phyloP scores from a whole-genome alignment of 306 rosid genomes.

The Echinosophora koreensis region DNA sequence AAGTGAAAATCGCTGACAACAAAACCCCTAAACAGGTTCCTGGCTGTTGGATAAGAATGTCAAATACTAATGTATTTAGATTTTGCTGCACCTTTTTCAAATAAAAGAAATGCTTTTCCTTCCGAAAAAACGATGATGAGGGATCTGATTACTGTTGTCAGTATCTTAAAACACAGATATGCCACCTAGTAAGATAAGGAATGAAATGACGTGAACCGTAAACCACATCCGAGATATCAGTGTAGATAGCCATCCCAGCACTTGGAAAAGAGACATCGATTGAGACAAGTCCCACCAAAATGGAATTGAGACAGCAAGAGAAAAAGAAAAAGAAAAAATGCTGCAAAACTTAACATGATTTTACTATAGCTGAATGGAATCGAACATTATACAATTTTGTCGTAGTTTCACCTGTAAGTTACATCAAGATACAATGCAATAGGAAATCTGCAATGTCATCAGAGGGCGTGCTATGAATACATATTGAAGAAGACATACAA shows the following conservation, averaged over 20 bases:
- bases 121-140: neutral
- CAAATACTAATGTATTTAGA: neutral
- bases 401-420: conserved; percentile 36
- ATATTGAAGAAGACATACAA: conserved; percentile 23
- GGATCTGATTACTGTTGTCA: neutral
- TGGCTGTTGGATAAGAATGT: too few relatives aligned
- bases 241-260: too few relatives aligned
- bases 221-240: too few relatives aligned
- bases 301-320: too few relatives aligned
- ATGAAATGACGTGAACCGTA: neutral
- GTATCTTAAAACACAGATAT: conserved; percentile 2
- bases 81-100: conserved; percentile 7
- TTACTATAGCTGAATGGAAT: conserved; percentile 26
- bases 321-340: too few relatives aligned
- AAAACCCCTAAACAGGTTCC: neutral
- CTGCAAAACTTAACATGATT: conserved; percentile 20
- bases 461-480: conserved; percentile 7
- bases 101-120: neutral
- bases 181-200: neutral
- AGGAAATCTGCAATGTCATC: conserved; percentile 20
- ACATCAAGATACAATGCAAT: conserved; percentile 39
- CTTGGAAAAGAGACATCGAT: too few relatives aligned
- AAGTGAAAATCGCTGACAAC: neutral
- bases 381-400: conserved; percentile 29
- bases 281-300: too few relatives aligned